These are phyloP conservation scores for Fusarium secorum DNA, from an alignment of 2,329 filamentous ascomycete genomes.

Conservation along the genomic window DNA sequence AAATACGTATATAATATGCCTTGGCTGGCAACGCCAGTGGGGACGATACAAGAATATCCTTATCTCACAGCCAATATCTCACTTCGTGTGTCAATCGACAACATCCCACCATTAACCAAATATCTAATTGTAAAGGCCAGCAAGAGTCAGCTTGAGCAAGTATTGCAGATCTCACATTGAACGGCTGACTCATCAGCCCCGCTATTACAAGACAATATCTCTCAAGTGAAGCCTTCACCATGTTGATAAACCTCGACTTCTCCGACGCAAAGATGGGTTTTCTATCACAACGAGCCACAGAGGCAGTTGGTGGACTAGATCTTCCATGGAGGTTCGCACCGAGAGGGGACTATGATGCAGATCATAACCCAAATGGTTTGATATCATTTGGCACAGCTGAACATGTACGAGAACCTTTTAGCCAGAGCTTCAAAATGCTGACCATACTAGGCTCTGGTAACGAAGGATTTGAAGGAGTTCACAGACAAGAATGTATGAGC, in stretches of 20 bases:
- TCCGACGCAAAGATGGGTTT: slow-evolving; percentile 1
- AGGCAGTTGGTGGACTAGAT: slow-evolving; percentile 36
- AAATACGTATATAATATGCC: neutral
- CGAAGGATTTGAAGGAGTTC: slow-evolving; percentile 45
- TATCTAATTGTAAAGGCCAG: neutral
- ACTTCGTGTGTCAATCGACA: neutral
- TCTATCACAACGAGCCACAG: slow-evolving; percentile 39
- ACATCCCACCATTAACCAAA: neutral
- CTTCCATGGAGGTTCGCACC: slow-evolving; percentile 48
- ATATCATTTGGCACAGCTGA: slow-evolving; percentile 60
- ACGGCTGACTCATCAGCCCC: slow-evolving; percentile 31
- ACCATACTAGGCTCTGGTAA: slow-evolving; percentile 49
- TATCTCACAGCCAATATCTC: neutral
- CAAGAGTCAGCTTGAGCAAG: neutral
- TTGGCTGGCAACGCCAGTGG: no score
- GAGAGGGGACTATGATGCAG: slow-evolving; percentile 48
- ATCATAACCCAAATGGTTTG: slow-evolving; percentile 51
- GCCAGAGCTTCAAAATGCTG: neutral
- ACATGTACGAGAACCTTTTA: slow-evolving; percentile 45
- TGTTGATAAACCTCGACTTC: slow-evolving; percentile 26
- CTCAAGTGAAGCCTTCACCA: neutral
- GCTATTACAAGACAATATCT: neutral
- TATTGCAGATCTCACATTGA: neutral
- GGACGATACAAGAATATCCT: neutral
- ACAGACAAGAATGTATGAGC: slow-evolving; percentile 43